A percentile compares a stretch with the other conserved stretches of the same genome.
Evolutionary conservation across 345 rosid species (phyloP).

Genomic region (Nephelium lappaceum): DNA sequence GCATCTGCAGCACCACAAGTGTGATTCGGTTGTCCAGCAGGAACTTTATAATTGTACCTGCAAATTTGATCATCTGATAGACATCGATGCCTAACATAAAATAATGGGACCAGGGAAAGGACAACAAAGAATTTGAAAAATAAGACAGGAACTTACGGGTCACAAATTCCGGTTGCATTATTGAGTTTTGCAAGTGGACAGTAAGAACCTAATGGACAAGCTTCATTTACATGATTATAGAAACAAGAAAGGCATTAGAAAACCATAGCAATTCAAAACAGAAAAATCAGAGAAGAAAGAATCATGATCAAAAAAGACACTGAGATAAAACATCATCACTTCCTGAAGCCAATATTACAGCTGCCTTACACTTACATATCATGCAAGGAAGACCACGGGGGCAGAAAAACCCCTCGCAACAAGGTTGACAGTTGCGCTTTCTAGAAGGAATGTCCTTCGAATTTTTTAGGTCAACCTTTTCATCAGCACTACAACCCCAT

Average conservation of each 20-base stretch:
- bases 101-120: constrained; percentile 3
- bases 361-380: constrained; percentile 67
- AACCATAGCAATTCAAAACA: neutral
- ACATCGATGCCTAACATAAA: constrained; percentile 6
- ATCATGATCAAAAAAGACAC: neutral
- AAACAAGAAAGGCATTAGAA: constrained; percentile 14
- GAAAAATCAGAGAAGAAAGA: neutral
- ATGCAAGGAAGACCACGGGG: constrained; percentile 92
- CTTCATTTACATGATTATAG: constrained; percentile 44
- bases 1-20: constrained; percentile 80
- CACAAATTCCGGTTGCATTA: constrained; percentile 67
- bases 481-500: constrained; percentile 71
- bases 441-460: constrained; percentile 54
- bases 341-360: neutral
- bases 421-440: constrained; percentile 70
- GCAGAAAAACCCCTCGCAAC: constrained; percentile 98
- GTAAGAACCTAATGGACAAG: constrained; percentile 85
- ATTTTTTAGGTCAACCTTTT: constrained; percentile 48
- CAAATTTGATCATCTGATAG: constrained; percentile 26
- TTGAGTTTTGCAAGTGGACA: constrained; percentile 83
- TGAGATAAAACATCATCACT: neutral
- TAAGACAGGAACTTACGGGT: constrained; percentile 65
- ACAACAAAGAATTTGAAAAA: constrained; percentile 7
- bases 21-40: constrained; percentile 68
- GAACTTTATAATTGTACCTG: constrained; percentile 82